phyloP scores from a whole-genome alignment of 768 basidiomycete species.

The Mycena haematopus region DNA sequence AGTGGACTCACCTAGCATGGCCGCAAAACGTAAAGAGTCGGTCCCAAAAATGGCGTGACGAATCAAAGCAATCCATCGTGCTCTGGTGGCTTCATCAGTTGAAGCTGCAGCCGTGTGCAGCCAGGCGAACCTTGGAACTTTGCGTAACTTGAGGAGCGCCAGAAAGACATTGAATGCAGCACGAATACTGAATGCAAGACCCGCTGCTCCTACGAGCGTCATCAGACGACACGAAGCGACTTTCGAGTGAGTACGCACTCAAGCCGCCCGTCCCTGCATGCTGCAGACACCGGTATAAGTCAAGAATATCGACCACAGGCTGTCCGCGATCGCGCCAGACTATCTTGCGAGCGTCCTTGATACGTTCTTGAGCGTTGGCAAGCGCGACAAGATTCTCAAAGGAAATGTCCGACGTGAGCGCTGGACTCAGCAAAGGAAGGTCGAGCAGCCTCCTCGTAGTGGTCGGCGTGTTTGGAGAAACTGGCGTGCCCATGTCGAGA shows the following conservation, averaged over 20 bases:
- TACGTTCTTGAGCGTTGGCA: slow-evolving; percentile 81
- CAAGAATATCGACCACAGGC: slow-evolving; percentile 70
- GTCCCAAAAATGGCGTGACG: slow-evolving; percentile 83
- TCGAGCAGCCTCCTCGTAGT: not conserved
- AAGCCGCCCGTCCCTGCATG: slow-evolving; percentile 76
- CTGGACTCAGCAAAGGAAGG: not conserved
- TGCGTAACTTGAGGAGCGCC: slow-evolving; percentile 74
- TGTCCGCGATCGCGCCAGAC: slow-evolving; percentile 85
- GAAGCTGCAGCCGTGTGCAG: not conserved
- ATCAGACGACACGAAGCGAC: slow-evolving; percentile 6
- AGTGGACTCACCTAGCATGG: slow-evolving; percentile 76
- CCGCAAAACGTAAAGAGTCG: slow-evolving; percentile 85
- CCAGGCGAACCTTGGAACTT: slow-evolving; percentile 62
- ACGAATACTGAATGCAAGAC: slow-evolving; percentile 81
- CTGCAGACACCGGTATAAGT: slow-evolving; percentile 67
- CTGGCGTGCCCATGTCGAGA: not conserved
- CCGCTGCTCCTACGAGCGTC: slow-evolving; percentile 69
- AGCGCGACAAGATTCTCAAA: slow-evolving; percentile 87
- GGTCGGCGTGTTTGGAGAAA: not conserved
- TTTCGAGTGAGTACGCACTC: slow-evolving; percentile 59
- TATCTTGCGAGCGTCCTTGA: slow-evolving; percentile 77
- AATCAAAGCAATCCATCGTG: slow-evolving; percentile 59
- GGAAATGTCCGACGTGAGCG: slow-evolving; percentile 47
- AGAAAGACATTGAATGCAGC: slow-evolving; percentile 85
- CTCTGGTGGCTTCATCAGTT: not conserved